phyloP scores from a whole-genome alignment of 768 basidiomycete genomes.

The Chiua virens region DNA sequence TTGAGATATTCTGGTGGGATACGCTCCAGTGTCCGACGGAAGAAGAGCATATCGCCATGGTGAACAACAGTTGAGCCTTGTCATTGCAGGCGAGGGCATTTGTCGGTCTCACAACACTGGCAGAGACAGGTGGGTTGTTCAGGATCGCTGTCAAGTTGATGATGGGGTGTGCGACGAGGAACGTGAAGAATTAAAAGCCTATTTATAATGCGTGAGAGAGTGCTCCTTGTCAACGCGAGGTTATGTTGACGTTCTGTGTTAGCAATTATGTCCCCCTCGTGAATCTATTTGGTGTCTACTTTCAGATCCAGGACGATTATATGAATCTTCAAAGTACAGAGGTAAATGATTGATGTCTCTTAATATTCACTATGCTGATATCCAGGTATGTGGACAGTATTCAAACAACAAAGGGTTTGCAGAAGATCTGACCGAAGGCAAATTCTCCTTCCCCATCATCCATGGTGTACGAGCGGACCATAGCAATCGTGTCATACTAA shows the following conservation, averaged over 20 bases:
- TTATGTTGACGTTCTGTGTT: background rate
- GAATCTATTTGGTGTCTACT: constrained; percentile 89
- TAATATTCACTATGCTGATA: no score
- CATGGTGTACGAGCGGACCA: constrained; percentile 79
- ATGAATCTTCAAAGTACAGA: constrained; percentile 91
- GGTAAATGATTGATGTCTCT: constrained; percentile 44
- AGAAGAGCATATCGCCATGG: constrained; percentile 94
- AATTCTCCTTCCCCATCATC: constrained; percentile 78
- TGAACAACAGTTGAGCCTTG: constrained; percentile 75
- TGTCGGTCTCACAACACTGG: no score
- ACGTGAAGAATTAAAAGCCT: no score
- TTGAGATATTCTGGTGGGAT: constrained; percentile 94
- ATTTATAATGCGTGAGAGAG: constrained; percentile 53
- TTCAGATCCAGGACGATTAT: constrained; percentile 96
- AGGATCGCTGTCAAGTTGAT: constrained; percentile 92
- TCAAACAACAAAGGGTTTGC: constrained; percentile 65
- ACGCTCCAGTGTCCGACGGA: constrained; percentile 91
- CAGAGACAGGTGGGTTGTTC: constrained; percentile 94
- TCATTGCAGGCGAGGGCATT: constrained; percentile 61
- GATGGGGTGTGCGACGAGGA: constrained; percentile 82
- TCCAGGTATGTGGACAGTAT: constrained; percentile 43
- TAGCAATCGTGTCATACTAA: constrained; percentile 78
- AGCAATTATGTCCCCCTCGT: constrained; percentile 92
- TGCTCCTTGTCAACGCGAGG: background rate
- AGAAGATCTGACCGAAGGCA: constrained; percentile 78